Evolutionary conservation across 305 asterid species (phyloP).

Genomic region (Vinca major): DNA sequence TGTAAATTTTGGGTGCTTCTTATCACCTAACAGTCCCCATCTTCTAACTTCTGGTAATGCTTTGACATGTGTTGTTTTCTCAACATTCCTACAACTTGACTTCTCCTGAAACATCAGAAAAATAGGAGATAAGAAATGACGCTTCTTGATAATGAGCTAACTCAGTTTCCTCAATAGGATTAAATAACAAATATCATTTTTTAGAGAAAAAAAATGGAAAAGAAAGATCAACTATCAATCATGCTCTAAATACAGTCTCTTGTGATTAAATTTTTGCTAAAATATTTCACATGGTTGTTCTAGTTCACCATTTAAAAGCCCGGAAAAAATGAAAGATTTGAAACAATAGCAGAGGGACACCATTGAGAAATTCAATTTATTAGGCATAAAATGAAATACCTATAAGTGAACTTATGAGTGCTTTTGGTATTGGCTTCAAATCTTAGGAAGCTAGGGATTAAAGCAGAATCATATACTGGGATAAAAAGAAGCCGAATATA

Average conservation of each 20-base stretch:
- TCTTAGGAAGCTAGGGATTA: neutral
- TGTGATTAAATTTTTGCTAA: neutral
- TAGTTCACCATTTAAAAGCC: neutral
- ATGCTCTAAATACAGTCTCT: too few relatives aligned
- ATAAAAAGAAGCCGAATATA: neutral
- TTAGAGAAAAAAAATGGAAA: too few relatives aligned
- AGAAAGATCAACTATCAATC: too few relatives aligned
- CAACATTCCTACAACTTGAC: slow-evolving; percentile 19
- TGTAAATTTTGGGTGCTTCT: slow-evolving; percentile 13
- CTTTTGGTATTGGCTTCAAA: neutral
- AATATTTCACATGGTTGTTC: neutral
- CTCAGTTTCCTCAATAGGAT: neutral
- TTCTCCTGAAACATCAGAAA: slow-evolving; percentile 27
- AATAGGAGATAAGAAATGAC: slow-evolving; percentile 15
- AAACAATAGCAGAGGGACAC: too few relatives aligned
- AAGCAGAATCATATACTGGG: neutral
- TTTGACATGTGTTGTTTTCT: slow-evolving; percentile 33
- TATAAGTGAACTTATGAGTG: neutral
- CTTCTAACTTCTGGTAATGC: slow-evolving; percentile 29
- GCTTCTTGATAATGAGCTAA: neutral
- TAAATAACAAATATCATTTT: too few relatives aligned
- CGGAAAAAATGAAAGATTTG: too few relatives aligned
- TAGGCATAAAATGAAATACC: neutral
- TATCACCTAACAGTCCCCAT: slow-evolving; percentile 37
- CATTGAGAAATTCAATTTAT: neutral